Conservation (phyloP, 768 basidiomycete genomes). For the Pisolithus albus region DNA sequence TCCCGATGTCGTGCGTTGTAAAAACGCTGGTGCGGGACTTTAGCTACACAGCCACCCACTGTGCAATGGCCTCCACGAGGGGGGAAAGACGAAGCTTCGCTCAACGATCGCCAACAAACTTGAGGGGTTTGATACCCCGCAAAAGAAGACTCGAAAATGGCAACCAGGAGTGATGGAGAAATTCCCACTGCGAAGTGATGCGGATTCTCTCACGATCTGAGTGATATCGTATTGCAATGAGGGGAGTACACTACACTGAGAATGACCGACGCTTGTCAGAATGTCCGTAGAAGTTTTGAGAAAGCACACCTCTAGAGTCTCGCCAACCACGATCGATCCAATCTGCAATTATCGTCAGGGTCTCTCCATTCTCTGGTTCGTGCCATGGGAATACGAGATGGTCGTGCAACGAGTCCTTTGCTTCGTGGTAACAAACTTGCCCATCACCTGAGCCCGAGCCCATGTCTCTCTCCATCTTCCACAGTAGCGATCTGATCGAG, state of each 20-base stretch:
- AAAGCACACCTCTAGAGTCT: neutral
- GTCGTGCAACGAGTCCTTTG: conserved; percentile 48
- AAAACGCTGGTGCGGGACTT: neutral
- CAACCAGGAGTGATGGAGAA: neutral
- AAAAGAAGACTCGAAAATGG: conserved; percentile 1
- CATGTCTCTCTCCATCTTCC: conserved; percentile 48
- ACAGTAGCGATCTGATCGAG: conserved; percentile 40
- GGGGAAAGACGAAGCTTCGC: neutral
- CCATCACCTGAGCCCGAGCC: conserved; percentile 38
- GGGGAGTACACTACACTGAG: no score
- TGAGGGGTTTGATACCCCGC: neutral
- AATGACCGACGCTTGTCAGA: no score
- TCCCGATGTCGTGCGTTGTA: neutral
- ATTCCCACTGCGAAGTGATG: neutral
- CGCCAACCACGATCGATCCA: conserved; percentile 33
- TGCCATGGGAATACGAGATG: conserved; percentile 44
- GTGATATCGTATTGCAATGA: neutral
- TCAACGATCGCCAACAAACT: neutral
- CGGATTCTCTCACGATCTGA: neutral
- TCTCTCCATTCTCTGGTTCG: conserved; percentile 49
- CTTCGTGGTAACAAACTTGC: conserved; percentile 41
- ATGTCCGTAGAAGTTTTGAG: no score
- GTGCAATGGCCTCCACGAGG: neutral
- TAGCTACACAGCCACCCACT: neutral
- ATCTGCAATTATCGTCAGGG: conserved; percentile 40